phyloP scores from a whole-genome alignment of 2,329 filamentous ascomycete genomes.

The Zymoseptoria crescenta region DNA sequence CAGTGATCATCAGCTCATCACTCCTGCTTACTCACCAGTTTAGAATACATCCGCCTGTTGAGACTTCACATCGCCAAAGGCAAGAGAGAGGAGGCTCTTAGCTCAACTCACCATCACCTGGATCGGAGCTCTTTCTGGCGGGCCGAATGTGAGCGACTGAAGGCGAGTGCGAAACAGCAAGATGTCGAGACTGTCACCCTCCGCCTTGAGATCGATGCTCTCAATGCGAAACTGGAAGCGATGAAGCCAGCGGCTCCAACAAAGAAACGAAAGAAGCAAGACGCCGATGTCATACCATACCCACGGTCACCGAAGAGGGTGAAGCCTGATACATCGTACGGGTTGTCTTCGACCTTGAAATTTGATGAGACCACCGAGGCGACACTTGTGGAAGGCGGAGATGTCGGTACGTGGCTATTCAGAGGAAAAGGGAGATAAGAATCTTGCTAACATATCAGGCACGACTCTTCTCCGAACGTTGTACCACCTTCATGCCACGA shows the following conservation, averaged over 20 bases:
- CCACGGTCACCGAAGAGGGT: slow-evolving; percentile 20
- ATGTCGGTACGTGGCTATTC: slow-evolving; percentile 13
- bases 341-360: background rate
- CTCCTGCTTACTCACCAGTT: background rate
- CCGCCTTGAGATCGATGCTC: slow-evolving; percentile 16
- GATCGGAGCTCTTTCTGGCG: slow-evolving; percentile 36
- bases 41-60: slow-evolving; percentile 28
- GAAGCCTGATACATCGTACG: slow-evolving; percentile 12
- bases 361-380: slow-evolving; percentile 3
- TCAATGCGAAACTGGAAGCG: slow-evolving; percentile 17
- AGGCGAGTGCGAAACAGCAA: slow-evolving; percentile 9
- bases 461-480: slow-evolving; percentile 22
- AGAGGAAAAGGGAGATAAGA: background rate
- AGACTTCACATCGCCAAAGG: slow-evolving; percentile 28
- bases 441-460: slow-evolving; percentile 13
- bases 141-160: slow-evolving; percentile 20
- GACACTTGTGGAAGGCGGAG: slow-evolving; percentile 16
- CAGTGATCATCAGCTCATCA: background rate
- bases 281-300: slow-evolving; percentile 19
- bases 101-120: slow-evolving; percentile 28
- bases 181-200: slow-evolving; percentile 18
- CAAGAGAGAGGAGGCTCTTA: slow-evolving; percentile 17
- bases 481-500: slow-evolving; percentile 20
- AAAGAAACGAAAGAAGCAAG: slow-evolving; percentile 25
- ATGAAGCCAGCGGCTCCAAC: slow-evolving; percentile 5